A percentile compares a stretch with the other conserved stretches of the same genome.
Evolutionary conservation across 345 rosid species (phyloP).

Genomic region (Pistacia integerrima): DNA sequence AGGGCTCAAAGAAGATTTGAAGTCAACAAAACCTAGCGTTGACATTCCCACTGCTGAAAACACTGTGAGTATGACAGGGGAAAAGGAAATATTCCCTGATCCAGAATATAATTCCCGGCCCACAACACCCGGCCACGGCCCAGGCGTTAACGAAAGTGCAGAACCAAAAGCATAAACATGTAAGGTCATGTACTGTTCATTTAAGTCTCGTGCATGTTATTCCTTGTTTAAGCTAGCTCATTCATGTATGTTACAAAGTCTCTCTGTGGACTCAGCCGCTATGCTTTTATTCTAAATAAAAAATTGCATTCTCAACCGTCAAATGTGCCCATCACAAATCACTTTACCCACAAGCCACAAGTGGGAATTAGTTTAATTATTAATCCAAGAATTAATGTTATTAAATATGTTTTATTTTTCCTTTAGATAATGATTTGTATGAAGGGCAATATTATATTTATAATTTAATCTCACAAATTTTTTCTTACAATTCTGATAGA

Average conservation of each 20-base stretch:
- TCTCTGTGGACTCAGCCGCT: no score
- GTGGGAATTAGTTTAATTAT: constrained; percentile 14
- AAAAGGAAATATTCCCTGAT: background rate
- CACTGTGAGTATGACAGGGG: background rate
- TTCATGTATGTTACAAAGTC: no score
- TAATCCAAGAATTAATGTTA: background rate
- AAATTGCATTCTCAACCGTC: constrained; percentile 29
- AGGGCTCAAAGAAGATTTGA: no score
- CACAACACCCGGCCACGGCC: constrained; percentile 55
- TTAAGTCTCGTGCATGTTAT: no score
- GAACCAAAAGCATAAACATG: constrained; percentile 36
- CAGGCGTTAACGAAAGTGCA: constrained; percentile 34
- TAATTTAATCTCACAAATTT: no score
- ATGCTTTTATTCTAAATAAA: no score
- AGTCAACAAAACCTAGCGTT: background rate
- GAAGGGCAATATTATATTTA: no score
- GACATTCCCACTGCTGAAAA: background rate
- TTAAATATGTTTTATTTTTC: no score
- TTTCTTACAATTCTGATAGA: no score
- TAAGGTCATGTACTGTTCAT: background rate
- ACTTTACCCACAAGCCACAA: constrained; percentile 3
- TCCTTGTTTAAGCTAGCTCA: no score
- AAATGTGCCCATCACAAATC: constrained; percentile 29
- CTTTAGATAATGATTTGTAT: no score
- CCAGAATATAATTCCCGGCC: constrained; percentile 20